Base-by-base conservation (phyloP, 805 yeast genomes). In the Teunomyces panamensis region DNA sequence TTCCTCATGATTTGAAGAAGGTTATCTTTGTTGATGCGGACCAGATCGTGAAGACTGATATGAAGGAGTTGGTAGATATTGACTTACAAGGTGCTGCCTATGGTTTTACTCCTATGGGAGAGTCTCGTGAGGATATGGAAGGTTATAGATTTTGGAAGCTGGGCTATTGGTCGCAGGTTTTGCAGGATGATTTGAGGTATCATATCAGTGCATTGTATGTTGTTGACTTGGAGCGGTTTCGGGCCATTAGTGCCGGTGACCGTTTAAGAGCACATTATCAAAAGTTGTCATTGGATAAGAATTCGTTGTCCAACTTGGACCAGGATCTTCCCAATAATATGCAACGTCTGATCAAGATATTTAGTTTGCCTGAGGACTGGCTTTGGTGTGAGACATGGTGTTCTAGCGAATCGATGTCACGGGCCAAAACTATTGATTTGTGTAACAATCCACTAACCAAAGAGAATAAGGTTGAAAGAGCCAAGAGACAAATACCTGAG, bases 361-460 rank as follows among this genome's bases (percentile, higher is more conserved):
- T 72, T 57, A 84, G 94, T 7, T 69, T 89, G 39, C 87, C 89
- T 3, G 84, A 84, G 55, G 91, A 87, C 39, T 89, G 96, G 95
- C 69, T 88, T 33, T 89, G 96, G 96, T 89, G 96, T 67, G 96
- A 89, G 59, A 89, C 96, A 0, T 89, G 96, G 96, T 87, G 96
- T 63, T 74, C 83, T 28, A 87, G 83, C 52, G 85, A 77, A 43
- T 69, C 80, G 30, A 66, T 85, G 49, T 62, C 62, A 46, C 67
- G 69, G 0, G 96, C 96, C 2, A 86, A 83, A 61, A 85, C 91
- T 9, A 86, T 89, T 51, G 96, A 89, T 58, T 68, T 89, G 51
- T 89, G 96, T 67, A 86, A 86, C 62, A 88, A 89, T 57, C 96
- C 96, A 2, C 62, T 85, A 47, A 85, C 94, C 0, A 84, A 84